phyloP scores from a whole-genome alignment of 2,329 filamentous ascomycete species.

The Raffaelea arxii region DNA sequence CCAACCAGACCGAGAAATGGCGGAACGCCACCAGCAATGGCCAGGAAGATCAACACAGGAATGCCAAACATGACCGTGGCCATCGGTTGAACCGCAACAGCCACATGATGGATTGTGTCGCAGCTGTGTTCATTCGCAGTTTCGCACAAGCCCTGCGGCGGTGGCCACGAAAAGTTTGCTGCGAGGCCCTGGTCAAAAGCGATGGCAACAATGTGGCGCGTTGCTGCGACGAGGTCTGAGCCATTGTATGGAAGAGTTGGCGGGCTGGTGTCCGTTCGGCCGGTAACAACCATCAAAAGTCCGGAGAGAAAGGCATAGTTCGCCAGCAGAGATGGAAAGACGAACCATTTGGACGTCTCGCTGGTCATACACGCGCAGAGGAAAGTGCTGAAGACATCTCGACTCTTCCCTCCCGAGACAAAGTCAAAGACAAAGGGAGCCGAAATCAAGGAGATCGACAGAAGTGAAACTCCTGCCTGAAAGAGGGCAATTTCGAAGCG shows the following conservation, averaged over 20 bases:
- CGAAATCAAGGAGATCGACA: neutral
- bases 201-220: neutral
- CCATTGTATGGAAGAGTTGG: neutral
- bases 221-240: neutral
- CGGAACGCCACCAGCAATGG: neutral
- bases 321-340: neutral
- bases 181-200: slow-evolving; percentile 8
- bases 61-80: neutral
- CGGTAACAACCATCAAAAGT: slow-evolving; percentile 2
- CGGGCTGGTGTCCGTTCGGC: neutral
- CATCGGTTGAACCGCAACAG: too few relatives aligned
- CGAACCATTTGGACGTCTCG: neutral
- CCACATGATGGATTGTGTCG: neutral
- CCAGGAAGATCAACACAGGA: neutral
- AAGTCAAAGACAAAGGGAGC: neutral
- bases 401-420: neutral
- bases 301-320: slow-evolving; percentile 9
- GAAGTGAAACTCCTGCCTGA: neutral
- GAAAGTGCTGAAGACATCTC: neutral
- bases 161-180: slow-evolving; percentile 3
- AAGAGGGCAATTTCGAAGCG: neutral
- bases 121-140: neutral
- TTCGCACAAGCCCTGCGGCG: neutral
- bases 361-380: neutral
- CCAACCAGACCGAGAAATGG: neutral